Conservation (phyloP, 805 yeast species). For the Isabelozyma rhagii region DNA sequence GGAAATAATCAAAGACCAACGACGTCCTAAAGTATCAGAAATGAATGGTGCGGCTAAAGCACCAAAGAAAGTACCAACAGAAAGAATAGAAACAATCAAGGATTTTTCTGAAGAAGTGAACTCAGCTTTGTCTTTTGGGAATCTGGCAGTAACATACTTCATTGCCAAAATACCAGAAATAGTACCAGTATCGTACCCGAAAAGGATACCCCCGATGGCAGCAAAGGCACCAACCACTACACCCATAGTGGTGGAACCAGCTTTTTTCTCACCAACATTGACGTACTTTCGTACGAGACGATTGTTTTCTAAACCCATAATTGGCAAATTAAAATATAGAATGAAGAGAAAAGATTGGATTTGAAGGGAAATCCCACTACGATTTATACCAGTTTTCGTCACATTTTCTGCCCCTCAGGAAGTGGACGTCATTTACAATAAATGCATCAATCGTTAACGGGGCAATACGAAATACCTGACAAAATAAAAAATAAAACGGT, state of each 20-base stretch:
- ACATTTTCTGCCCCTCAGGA: background rate
- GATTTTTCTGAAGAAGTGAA: conserved; percentile 20
- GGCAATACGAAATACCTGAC: background rate
- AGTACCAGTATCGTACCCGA: conserved; percentile 43
- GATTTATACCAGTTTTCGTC: background rate
- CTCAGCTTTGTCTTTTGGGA: conserved; percentile 12
- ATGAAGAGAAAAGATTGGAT: background rate
- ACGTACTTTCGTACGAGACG: conserved; percentile 28
- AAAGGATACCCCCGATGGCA: conserved; percentile 41
- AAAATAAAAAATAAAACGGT: too few relatives aligned
- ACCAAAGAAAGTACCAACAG: conserved; percentile 43
- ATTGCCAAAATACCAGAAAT: conserved; percentile 41
- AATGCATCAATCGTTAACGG: background rate
- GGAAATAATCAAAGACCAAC: conserved; percentile 33
- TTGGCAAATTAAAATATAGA: conserved; percentile 1
- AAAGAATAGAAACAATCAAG: conserved; percentile 23
- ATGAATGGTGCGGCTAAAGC: conserved; percentile 34
- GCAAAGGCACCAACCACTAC: conserved; percentile 39
- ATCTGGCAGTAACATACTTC: conserved; percentile 30
- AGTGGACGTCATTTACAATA: background rate
- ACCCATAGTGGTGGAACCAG: conserved; percentile 42
- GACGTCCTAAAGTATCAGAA: conserved; percentile 38
- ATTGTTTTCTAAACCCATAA: conserved; percentile 40
- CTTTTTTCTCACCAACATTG: conserved; percentile 45
- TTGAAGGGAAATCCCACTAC: background rate